Base-by-base conservation (phyloP, 1,284 basidiomycete species). In the Irpex sp. region DNA sequence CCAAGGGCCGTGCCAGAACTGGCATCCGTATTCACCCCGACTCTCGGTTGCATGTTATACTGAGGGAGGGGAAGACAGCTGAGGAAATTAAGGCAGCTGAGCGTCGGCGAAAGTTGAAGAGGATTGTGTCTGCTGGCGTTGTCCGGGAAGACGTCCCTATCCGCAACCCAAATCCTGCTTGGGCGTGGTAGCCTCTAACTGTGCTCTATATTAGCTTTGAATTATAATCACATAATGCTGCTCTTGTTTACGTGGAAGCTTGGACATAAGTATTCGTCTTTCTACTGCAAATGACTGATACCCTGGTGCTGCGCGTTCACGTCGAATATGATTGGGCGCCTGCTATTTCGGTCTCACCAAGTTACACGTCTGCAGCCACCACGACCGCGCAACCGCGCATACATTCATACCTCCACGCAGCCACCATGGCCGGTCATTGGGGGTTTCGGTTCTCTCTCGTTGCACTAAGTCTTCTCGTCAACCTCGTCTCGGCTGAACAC, bases 1-100 rank as follows among this genome's bases (percentile, higher is more conserved):
- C 91, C 66, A 91, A 91, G 76, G 97, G 94, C 60, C 86, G 97
- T 63, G 93, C 91, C 21, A 87, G 91, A 69, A 82, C 79, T 65
- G 97, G 97, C 65, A 82, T 93, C 65, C 89, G 91, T 64, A 82
- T 86, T 34, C 93, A 94, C 72, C 90, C 89, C 0, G 86, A 88
- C 64, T 88, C 96, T 1, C 85, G 89, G 60, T 74, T 98, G 75
- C 85, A 87, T 73, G 89, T 98, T 38, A 76, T 96, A 1, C 77
- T 98, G 66, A 87, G 87, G 67, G 92, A 96, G 71, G 96, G 96
- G 4, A 89, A 89, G 81, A 94, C 92, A 7, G 75, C 85, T 57
- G 87, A 86, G 68, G 85, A 96, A 76, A 78, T 89, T 69, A 82
- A 86, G 68, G 81, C 81, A 51, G 85, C 84, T 68, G 84, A 84